Percentiles rank a stretch among this genome's conserved stretches.
These are phyloP conservation scores for Aspergillus vadensis DNA, from an alignment of 2,329 filamentous ascomycete genomes.

Conservation along the genomic window DNA sequence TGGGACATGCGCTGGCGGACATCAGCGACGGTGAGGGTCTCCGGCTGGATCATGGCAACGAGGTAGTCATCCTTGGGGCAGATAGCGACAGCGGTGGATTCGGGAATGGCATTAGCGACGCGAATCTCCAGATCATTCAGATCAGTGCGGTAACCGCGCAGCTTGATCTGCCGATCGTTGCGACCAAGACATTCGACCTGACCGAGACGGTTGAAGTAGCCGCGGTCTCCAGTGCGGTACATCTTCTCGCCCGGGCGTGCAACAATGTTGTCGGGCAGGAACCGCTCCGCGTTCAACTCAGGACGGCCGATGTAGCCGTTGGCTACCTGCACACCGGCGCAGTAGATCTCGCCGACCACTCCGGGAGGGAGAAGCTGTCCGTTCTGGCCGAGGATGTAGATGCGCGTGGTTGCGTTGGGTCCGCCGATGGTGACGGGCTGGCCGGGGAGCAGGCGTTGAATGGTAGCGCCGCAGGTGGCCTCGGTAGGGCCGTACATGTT, in stretches of 20 bases:
- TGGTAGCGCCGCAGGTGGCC: constrained; percentile 42
- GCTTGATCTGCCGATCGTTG: constrained; percentile 46
- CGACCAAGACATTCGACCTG: constrained; percentile 45
- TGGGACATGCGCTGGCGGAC: constrained; percentile 3
- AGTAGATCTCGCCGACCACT: constrained; percentile 45
- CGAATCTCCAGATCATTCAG: constrained; percentile 36
- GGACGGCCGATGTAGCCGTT: constrained; percentile 44
- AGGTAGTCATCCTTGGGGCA: background rate
- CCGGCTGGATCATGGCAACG: constrained; percentile 5
- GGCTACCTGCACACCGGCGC: constrained; percentile 49
- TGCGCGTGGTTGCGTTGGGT: constrained; percentile 38
- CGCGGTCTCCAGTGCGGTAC: constrained; percentile 47
- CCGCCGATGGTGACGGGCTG: constrained; percentile 41
- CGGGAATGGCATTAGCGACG: background rate
- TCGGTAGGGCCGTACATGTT: constrained; percentile 53
- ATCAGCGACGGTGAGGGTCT: background rate
- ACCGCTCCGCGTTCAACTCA: constrained; percentile 24
- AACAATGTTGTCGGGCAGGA: constrained; percentile 34
- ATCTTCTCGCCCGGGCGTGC: constrained; percentile 29
- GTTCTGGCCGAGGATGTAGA: constrained; percentile 47
- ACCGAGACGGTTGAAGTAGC: constrained; percentile 36
- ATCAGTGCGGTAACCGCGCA: constrained; percentile 44
- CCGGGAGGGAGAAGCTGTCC: constrained; percentile 35
- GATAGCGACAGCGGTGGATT: constrained; percentile 1
- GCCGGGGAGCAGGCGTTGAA: constrained; percentile 29